Conservation (phyloP, 2,329 filamentous ascomycete species). For the Thyridium curvatum region DNA sequence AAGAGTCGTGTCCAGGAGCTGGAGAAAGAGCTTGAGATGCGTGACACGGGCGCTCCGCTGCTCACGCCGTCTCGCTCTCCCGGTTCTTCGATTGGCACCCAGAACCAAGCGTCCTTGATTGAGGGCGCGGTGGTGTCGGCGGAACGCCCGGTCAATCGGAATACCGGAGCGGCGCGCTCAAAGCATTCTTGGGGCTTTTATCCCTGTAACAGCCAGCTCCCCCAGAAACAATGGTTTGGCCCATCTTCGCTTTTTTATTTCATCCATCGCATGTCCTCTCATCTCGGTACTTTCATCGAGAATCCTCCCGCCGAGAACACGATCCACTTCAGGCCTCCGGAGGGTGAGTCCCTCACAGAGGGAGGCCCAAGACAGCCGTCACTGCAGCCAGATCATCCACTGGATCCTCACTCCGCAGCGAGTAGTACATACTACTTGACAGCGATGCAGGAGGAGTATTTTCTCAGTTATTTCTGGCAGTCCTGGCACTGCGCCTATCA, state of each 20-base stretch:
- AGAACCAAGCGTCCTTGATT: too few species aligned
- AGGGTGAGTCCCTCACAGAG: constrained; percentile 7
- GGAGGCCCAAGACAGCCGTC: constrained; percentile 16
- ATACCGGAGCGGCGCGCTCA: not conserved
- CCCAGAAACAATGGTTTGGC: constrained; percentile 34
- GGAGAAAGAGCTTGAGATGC: constrained; percentile 1
- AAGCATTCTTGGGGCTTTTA: constrained; percentile 17
- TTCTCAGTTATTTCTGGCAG: constrained; percentile 33
- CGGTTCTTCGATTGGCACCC: too few species aligned
- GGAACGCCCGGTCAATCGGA: too few species aligned
- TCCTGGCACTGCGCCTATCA: constrained; percentile 26
- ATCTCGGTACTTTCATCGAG: constrained; percentile 23
- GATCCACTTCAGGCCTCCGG: constrained; percentile 4
- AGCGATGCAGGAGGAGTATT: constrained; percentile 29
- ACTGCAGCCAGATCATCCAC: constrained; percentile 1
- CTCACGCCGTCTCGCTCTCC: too few species aligned
- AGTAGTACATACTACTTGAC: too few species aligned
- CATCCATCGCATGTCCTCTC: constrained; percentile 30
- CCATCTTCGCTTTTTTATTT: constrained; percentile 38
- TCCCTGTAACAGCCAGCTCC: constrained; percentile 26
- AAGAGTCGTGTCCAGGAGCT: constrained; percentile 2
- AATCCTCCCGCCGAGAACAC: constrained; percentile 11
- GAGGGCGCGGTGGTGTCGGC: too few species aligned
- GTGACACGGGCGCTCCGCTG: too few species aligned
- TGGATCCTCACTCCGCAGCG: too few species aligned